phyloP scores from a whole-genome alignment of 306 rosid genomes.

The Oemleria cerasiformis region DNA sequence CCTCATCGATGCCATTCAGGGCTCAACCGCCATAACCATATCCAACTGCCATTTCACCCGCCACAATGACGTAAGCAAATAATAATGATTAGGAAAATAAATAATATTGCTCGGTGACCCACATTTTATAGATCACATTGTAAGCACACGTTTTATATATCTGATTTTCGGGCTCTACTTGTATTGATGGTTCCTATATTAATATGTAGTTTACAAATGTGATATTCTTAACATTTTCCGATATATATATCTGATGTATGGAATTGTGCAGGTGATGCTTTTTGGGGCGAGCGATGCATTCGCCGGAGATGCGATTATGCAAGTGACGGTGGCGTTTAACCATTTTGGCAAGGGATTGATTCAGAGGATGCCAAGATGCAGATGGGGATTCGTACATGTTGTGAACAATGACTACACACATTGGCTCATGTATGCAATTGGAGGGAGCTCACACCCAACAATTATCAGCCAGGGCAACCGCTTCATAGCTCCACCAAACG shows the following conservation, averaged over 20 bases:
- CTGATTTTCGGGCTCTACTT: too few species aligned
- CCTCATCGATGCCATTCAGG: slow-evolving; percentile 60
- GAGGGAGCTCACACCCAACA: slow-evolving; percentile 72
- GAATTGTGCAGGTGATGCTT: slow-evolving; percentile 52
- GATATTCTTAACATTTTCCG: too few species aligned
- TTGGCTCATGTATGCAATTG: slow-evolving; percentile 86
- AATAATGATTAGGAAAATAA: too few species aligned
- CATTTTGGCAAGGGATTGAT: slow-evolving; percentile 66
- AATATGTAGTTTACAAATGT: too few species aligned
- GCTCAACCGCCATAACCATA: slow-evolving; percentile 75
- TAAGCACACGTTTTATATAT: too few species aligned
- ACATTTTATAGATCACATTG: too few species aligned
- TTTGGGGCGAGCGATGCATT: slow-evolving; percentile 51
- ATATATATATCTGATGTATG: neutral
- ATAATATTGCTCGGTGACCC: too few species aligned
- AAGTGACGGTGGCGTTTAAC: slow-evolving; percentile 63
- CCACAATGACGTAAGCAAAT: slow-evolving; percentile 50
- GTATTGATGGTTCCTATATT: too few species aligned
- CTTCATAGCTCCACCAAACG: slow-evolving; percentile 60
- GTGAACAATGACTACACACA: slow-evolving; percentile 83
- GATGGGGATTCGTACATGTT: slow-evolving; percentile 70
- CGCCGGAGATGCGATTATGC: slow-evolving; percentile 46
- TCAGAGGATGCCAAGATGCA: slow-evolving; percentile 69
- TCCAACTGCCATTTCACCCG: slow-evolving; percentile 69
- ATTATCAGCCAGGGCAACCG: slow-evolving; percentile 85